These are phyloP conservation scores for Hydnum rufescens DNA, from an alignment of 768 basidiomycete genomes.

Conservation along the genomic window DNA sequence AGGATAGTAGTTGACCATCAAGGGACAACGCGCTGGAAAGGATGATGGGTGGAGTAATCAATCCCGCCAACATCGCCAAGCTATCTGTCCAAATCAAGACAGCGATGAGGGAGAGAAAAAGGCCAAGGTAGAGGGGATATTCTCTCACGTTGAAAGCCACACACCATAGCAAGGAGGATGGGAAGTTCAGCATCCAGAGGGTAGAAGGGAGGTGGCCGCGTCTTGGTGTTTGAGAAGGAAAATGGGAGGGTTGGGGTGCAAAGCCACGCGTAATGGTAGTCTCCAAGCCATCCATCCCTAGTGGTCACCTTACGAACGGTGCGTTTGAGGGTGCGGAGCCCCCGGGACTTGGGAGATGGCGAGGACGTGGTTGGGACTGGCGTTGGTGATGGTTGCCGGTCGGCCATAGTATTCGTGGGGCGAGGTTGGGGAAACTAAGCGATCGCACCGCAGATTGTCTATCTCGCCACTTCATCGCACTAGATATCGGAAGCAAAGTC, in stretches of 20 bases:
- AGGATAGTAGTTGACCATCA: slow-evolving; percentile 28
- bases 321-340: too few relatives aligned
- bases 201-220: slow-evolving; percentile 46
- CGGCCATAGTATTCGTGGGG: too few relatives aligned
- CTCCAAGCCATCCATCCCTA: slow-evolving; percentile 59
- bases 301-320: slow-evolving; percentile 33
- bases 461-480: too few relatives aligned
- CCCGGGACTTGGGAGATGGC: too few relatives aligned
- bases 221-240: slow-evolving; percentile 14
- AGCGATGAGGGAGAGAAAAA: not conserved
- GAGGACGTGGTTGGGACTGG: too few relatives aligned
- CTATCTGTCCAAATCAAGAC: slow-evolving; percentile 55
- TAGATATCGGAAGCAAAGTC: too few relatives aligned
- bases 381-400: too few relatives aligned
- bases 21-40: slow-evolving; percentile 7
- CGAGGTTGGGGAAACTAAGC: too few relatives aligned
- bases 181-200: slow-evolving; percentile 53
- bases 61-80: slow-evolving; percentile 56
- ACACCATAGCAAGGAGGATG: slow-evolving; percentile 47
- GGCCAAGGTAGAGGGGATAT: too few relatives aligned
- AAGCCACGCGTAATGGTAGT: slow-evolving; percentile 60
- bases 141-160: slow-evolving; percentile 28
- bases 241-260: slow-evolving; percentile 53
- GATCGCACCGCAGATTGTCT: too few relatives aligned
- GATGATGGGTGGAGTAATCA: slow-evolving; percentile 49